Conservation (phyloP, 768 basidiomycete genomes). For the Jaapia argillacea region DNA sequence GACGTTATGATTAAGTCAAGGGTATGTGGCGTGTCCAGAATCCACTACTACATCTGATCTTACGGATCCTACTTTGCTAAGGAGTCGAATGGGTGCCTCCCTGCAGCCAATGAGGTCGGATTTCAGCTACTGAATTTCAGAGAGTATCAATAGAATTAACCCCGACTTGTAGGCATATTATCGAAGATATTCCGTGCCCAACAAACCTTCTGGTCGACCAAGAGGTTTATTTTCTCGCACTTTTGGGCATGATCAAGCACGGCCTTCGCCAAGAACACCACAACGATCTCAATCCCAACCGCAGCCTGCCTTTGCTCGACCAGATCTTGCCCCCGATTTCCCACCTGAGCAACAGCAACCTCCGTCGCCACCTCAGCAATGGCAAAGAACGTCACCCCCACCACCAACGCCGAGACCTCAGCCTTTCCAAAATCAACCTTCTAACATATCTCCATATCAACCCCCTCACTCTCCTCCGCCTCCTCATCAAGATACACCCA, state of each 20-base stretch:
- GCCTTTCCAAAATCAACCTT: no score
- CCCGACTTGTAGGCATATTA: slow-evolving; percentile 45
- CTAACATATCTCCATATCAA: not conserved
- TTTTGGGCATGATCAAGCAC: slow-evolving; percentile 17
- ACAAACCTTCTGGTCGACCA: slow-evolving; percentile 17
- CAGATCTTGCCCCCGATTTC: slow-evolving; percentile 46
- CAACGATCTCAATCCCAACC: slow-evolving; percentile 6
- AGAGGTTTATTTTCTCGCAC: slow-evolving; percentile 37
- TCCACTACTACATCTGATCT: not conserved
- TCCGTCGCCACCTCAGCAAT: slow-evolving; percentile 3
- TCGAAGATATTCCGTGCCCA: slow-evolving; percentile 53
- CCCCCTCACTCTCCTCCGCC: no score
- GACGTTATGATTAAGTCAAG: slow-evolving; percentile 42
- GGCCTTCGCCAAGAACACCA: slow-evolving; percentile 2
- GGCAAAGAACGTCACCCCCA: no score
- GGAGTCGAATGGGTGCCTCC: slow-evolving; percentile 54
- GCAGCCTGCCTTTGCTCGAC: slow-evolving; percentile 40
- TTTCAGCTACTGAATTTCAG: no score
- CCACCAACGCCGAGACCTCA: no score
- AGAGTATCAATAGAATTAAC: slow-evolving; percentile 1
- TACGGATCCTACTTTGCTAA: slow-evolving; percentile 15
- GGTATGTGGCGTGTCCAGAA: slow-evolving; percentile 27
- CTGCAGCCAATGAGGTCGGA: slow-evolving; percentile 40
- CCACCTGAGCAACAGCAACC: slow-evolving; percentile 2
- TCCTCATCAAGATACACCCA: not conserved